Evolutionary conservation across 495 filamentous ascomycete genomes (phyloP).

Genomic region (Talaromyces liani): DNA sequence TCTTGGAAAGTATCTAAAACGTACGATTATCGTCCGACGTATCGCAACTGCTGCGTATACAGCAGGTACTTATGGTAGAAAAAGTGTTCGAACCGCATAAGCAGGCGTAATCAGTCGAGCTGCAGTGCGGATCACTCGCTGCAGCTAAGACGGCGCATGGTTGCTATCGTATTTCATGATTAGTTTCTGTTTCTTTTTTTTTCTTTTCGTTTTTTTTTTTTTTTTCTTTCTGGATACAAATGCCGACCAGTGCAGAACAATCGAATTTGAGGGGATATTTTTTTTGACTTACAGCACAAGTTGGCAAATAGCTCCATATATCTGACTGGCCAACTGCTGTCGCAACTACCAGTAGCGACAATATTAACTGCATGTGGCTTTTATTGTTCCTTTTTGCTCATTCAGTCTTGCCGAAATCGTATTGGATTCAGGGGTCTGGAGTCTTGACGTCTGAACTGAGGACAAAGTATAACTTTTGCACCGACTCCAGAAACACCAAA

Average conservation of each 20-base stretch:
- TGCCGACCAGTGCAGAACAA: background rate
- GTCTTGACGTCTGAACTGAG: too few species aligned
- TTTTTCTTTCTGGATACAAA: too few species aligned
- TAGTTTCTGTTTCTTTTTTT: too few species aligned
- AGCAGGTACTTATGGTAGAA: background rate
- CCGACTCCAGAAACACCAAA: too few species aligned
- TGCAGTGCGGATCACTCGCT: background rate
- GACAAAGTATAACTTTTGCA: too few species aligned
- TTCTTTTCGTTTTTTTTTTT: too few species aligned
- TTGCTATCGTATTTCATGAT: background rate
- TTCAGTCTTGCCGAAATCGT: too few species aligned
- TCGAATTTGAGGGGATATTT: background rate
- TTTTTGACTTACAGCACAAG: background rate
- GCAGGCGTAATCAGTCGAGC: conserved; percentile 2
- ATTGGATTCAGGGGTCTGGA: too few species aligned
- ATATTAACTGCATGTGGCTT: background rate
- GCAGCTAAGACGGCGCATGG: background rate
- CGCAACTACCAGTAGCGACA: background rate
- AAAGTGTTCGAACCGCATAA: background rate
- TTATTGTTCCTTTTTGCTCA: background rate
- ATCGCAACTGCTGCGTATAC: conserved; percentile 2
- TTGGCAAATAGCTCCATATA: background rate
- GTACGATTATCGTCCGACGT: background rate
- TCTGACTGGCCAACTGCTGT: background rate
- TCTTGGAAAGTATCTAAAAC: background rate